Conservation (phyloP, 2,329 filamentous ascomycete genomes). For the Septoria linicola region DNA sequence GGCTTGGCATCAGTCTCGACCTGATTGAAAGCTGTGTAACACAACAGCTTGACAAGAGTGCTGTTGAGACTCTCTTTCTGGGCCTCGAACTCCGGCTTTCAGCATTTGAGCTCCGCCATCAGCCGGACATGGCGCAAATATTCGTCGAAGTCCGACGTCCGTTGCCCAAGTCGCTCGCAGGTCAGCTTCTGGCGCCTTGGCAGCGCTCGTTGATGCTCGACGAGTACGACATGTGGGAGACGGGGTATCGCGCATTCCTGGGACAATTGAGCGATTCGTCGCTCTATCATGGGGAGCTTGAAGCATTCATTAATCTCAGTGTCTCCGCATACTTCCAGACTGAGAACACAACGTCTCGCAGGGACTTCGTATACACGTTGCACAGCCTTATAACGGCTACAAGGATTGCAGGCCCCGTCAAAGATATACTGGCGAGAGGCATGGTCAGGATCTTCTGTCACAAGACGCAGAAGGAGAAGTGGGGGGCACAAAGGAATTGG, state of each 20-base stretch:
- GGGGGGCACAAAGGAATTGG: constrained; percentile 29
- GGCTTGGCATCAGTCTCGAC: constrained; percentile 21
- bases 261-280: constrained; percentile 23
- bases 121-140: constrained; percentile 26
- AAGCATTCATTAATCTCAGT: constrained; percentile 24
- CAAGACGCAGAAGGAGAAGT: constrained; percentile 30
- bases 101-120: constrained; percentile 26
- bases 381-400: constrained; percentile 18
- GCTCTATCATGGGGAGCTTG: constrained; percentile 23
- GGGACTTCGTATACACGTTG: constrained; percentile 25
- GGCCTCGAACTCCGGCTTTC: constrained; percentile 15
- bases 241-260: constrained; percentile 20
- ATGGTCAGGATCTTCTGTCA: constrained; percentile 27
- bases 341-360: constrained; percentile 17
- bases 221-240: constrained; percentile 26
- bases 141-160: constrained; percentile 28
- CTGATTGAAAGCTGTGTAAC: constrained; percentile 18
- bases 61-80: constrained; percentile 20
- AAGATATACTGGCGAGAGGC: constrained; percentile 25
- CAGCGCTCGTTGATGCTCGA: constrained; percentile 26
- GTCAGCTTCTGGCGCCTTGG: constrained; percentile 26
- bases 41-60: constrained; percentile 17
- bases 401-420: constrained; percentile 14
- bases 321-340: constrained; percentile 27
- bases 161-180: constrained; percentile 21